Percentiles rank a stretch among this genome's conserved stretches.
These are phyloP conservation scores for Anthoceros angustus DNA, from an alignment of 225 moss, liverwort and hornwort species.

Conservation along the genomic window DNA sequence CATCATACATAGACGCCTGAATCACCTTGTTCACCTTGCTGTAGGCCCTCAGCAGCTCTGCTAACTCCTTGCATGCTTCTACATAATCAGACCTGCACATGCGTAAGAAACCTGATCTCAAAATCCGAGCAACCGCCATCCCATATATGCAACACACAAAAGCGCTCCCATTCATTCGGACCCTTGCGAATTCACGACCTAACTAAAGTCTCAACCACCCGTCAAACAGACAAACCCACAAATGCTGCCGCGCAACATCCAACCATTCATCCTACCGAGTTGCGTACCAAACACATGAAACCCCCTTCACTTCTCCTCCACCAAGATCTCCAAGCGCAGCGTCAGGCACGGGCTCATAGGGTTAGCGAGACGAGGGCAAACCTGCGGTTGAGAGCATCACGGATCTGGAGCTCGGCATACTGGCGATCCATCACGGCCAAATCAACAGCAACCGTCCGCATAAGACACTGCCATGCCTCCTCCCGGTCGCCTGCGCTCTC, in stretches of 20 bases:
- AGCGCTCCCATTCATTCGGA: no score
- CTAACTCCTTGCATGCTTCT: constrained; percentile 48
- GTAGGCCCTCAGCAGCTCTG: constrained; percentile 27
- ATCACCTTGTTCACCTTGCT: constrained; percentile 18
- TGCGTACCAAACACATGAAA: no score
- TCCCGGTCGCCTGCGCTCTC: background rate
- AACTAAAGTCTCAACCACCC: no score
- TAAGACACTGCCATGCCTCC: background rate
- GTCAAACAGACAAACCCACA: no score
- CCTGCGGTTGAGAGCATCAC: constrained; percentile 34
- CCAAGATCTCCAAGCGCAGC: no score
- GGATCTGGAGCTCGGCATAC: constrained; percentile 26
- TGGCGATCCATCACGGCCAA: constrained; percentile 26
- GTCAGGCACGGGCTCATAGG: no score
- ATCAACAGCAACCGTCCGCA: background rate
- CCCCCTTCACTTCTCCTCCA: no score
- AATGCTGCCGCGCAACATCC: no score
- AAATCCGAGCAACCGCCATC: no score
- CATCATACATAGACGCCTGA: constrained; percentile 33
- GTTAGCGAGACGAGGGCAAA: background rate
- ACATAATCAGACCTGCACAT: constrained; percentile 39
- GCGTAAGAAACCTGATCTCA: background rate
- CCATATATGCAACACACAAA: no score
- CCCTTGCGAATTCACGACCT: no score
- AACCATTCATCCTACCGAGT: no score